Evolutionary conservation across 129 eudicot species (phyloP).

Genomic region (Lactuca sativa): DNA sequence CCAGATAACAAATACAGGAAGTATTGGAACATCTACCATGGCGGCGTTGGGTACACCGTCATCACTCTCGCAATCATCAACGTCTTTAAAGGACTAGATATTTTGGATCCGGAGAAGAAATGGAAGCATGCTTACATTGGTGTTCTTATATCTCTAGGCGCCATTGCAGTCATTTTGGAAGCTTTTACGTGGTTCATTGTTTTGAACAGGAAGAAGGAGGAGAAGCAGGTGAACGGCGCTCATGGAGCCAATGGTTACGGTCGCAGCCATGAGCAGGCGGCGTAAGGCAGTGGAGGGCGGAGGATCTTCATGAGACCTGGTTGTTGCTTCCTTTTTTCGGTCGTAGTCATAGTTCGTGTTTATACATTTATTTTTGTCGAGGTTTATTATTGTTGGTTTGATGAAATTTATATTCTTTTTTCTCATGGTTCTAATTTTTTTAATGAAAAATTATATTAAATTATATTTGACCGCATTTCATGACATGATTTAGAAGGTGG

Average conservation of each 20-base stretch:
- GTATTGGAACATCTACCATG: conserved; percentile 55
- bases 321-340: neutral
- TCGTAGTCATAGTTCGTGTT: neutral
- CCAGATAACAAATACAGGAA: conserved; percentile 81
- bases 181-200: conserved; percentile 52
- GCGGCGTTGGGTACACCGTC: conserved; percentile 42
- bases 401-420: conserved; percentile 13
- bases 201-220: conserved; percentile 36
- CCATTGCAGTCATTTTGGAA: conserved; percentile 54
- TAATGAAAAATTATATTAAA: no score
- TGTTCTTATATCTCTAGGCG: conserved; percentile 53
- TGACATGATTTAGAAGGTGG: no score
- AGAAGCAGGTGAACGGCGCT: conserved; percentile 17
- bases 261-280: conserved; percentile 16
- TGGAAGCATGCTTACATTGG: conserved; percentile 62
- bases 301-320: neutral
- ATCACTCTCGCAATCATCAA: conserved; percentile 47
- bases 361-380: no score
- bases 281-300: neutral
- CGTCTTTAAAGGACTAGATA: conserved; percentile 55
- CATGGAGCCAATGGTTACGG: conserved; percentile 26
- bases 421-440: neutral
- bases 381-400: neutral
- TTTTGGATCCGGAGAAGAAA: conserved; percentile 16
- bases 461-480: no score